Conservation (phyloP, 75 land plant species). For the Pinus albicaulis region DNA sequence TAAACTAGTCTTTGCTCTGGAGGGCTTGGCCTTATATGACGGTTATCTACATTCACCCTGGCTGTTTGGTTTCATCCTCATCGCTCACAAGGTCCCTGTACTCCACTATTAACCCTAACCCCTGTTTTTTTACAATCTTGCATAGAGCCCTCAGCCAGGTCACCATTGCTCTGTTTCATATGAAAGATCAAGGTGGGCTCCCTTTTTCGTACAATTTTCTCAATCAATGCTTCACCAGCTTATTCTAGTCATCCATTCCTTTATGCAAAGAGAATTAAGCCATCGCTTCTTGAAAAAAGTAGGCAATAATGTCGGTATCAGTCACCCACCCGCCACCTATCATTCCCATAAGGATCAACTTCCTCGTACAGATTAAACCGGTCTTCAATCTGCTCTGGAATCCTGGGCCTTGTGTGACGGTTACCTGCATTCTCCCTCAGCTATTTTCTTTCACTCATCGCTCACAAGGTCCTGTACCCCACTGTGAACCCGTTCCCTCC, state of each 20-base stretch:
- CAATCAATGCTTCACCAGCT: too few relatives aligned
- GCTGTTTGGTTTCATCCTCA: conserved; percentile 26
- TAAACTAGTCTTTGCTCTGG: conserved; percentile 20
- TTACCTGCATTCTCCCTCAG: conserved; percentile 30
- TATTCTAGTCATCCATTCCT: too few relatives aligned
- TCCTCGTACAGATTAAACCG: conserved; percentile 34
- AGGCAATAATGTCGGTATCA: too few relatives aligned
- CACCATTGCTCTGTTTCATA: conserved; percentile 17
- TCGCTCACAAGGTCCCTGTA: conserved; percentile 38
- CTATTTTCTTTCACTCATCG: conserved; percentile 29
- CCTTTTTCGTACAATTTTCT: too few relatives aligned
- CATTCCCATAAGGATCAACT: conserved; percentile 51
- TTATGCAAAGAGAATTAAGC: too few relatives aligned
- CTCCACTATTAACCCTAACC: conserved; percentile 26
- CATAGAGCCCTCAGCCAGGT: conserved; percentile 38
- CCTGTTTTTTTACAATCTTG: conserved; percentile 16
- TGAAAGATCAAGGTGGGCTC: too few relatives aligned
- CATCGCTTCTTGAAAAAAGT: too few relatives aligned
- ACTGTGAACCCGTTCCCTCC: conserved; percentile 17
- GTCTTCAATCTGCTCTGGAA: conserved; percentile 14
- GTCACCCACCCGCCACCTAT: conserved; percentile 65
- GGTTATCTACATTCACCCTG: conserved; percentile 30
- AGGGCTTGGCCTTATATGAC: conserved; percentile 45
- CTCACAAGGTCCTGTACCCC: conserved; percentile 34
- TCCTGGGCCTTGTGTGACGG: conserved; percentile 36